These are phyloP conservation scores for Heracleum sosnowskyi DNA, from an alignment of 129 eudicot genomes.

Conservation along the genomic window DNA sequence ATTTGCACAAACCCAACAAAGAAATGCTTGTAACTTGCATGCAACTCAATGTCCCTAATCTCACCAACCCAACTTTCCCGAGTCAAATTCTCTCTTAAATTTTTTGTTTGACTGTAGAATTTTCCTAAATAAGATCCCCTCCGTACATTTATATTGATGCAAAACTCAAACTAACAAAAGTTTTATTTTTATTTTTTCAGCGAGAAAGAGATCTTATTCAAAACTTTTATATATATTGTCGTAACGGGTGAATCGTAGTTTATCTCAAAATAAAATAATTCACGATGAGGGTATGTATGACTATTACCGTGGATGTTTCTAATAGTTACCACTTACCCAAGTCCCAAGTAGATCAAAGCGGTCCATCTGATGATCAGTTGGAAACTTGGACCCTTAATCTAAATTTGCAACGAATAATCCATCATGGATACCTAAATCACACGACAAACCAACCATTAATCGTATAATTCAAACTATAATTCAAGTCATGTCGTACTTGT, in stretches of 20 bases:
- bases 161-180: no score
- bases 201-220: no score
- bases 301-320: conserved; percentile 1
- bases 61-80: neutral
- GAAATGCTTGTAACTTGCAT: neutral
- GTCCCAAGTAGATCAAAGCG: neutral
- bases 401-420: neutral
- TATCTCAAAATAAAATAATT: no score
- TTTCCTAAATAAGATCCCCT: neutral
- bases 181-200: no score
- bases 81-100: neutral
- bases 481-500: neutral
- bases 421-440: conserved; percentile 1
- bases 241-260: neutral
- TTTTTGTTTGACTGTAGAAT: neutral
- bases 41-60: neutral
- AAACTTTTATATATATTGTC: no score
- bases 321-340: no score
- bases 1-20: neutral
- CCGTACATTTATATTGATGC: no score
- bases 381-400: neutral
- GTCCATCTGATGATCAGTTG: neutral
- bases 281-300: neutral
- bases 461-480: no score
- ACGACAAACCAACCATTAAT: neutral